Percentiles rank a stretch among this genome's conserved stretches.
Conservation (phyloP, 2,329 filamentous ascomycete genomes). For the Fusarium chuoi region DNA sequence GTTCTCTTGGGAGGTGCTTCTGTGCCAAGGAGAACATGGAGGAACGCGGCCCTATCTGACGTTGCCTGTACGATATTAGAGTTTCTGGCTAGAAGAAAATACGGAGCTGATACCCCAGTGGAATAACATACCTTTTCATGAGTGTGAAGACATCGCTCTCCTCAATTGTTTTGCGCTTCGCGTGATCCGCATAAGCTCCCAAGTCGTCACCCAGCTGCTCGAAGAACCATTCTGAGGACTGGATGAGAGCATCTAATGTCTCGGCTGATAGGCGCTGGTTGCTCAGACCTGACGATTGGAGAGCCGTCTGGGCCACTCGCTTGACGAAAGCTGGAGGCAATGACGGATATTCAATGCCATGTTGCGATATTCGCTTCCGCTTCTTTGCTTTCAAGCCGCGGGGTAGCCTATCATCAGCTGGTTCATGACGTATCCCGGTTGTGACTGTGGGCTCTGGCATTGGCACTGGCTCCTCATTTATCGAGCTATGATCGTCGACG, state of each 20-base stretch:
- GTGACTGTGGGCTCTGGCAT: constrained; percentile 16
- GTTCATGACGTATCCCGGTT: background rate
- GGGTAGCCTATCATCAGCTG: constrained; percentile 24
- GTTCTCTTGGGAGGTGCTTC: constrained; percentile 81
- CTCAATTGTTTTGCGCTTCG: constrained; percentile 84
- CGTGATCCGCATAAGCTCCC: constrained; percentile 82
- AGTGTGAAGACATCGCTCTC: constrained; percentile 84
- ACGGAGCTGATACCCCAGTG: constrained; percentile 36
- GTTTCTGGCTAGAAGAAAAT: constrained; percentile 36
- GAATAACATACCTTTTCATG: constrained; percentile 77
- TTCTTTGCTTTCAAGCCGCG: constrained; percentile 42
- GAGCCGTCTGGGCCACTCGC: constrained; percentile 75
- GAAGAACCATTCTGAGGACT: constrained; percentile 91
- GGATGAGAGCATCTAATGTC: constrained; percentile 77
- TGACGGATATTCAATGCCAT: constrained; percentile 80
- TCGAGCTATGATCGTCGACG: constrained; percentile 41
- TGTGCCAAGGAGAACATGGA: constrained; percentile 89
- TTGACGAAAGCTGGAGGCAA: constrained; percentile 80
- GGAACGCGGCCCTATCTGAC: constrained; percentile 75
- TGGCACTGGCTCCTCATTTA: constrained; percentile 31
- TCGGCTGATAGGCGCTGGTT: constrained; percentile 79
- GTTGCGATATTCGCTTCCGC: constrained; percentile 67
- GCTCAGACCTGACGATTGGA: constrained; percentile 71
- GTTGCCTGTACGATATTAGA: constrained; percentile 70
- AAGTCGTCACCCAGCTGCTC: constrained; percentile 87